Base-by-base conservation (phyloP, 805 yeast genomes). In the Pichia cephalocereana region DNA sequence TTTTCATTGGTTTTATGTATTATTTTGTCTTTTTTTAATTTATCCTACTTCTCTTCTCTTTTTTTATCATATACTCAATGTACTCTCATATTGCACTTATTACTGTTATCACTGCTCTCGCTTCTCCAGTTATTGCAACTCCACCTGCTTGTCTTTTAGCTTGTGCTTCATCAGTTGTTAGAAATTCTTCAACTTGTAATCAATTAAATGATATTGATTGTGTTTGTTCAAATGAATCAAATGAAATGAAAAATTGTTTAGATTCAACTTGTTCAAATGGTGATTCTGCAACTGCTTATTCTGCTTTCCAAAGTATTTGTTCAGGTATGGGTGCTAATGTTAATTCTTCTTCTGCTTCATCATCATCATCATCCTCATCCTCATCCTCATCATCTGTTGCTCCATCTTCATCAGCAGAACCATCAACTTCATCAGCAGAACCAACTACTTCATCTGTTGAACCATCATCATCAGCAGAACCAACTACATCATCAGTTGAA, bases 61-160 rank as follows among this genome's bases (percentile, higher is more conserved):
- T 3, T 15, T 11, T 8, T 32, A 10, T 26, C 12, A 18, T 23
- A 19, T 4, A 19, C 23, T 3, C 23, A 31, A 51, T 50, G 50
- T 45, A 50, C n/a, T 50, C 53, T 11, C 44, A 50, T 46, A 41
- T 55, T 43, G 46, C 58, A 14, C 44, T 59, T 27, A 62, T 64
- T 40, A 46, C 62, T 23, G 52, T 71, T 50, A 70, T 74, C 46
- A 65, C 75, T 31, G 60, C 64, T 8, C 63, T 67, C 52, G 57
- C 72, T 49, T 61, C 64, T 37, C 69, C 76, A 26, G 59, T 72
- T 32, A 74, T 75, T 31, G 76, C 79, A 42, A 73, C 91, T 48
- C 93, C 96, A 45, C 96, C 96, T 52, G 96, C 96, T 38, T 89
- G 96, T 73, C 70, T 89, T 56, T 73, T 89, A 65, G 95, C 96